Base-by-base conservation (phyloP, 768 basidiomycete species). In the Austroboletus eburneus region DNA sequence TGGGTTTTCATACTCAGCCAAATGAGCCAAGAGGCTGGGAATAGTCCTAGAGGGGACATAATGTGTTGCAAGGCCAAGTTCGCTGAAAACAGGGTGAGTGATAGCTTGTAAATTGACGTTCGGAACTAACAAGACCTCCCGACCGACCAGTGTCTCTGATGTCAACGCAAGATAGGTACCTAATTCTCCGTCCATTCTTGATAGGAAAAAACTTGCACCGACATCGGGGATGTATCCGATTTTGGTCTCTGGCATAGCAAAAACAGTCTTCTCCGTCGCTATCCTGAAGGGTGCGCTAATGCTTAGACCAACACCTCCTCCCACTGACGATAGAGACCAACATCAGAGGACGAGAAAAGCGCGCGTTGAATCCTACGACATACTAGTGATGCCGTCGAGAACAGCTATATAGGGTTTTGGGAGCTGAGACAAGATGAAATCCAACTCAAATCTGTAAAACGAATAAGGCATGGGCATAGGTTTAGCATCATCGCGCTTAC, bases 231-330 rank as follows among this genome's bases (percentile, higher is more conserved):
- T 81, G 62, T 89, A 91, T 36, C 87, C 88, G 57, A 93, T 92
- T 58, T 87, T 88, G 12, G 89, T 92, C 71, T 99, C 96, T 14
- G 96, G 96, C 96, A 98, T 98, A 6, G 92, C 86, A 63, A 97
- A 89, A 1, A 78, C 48, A 0, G 94, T 96, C 22, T 87, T 87
- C 65, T 95, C 92, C 3, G 95, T 98, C 4, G 94, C 94, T 46
- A 99, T 78, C 50, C 96, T 79, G 68, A 98, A 93, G 0, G 85
- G 78, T 4, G 94, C 95, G 47, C 85, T 79, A 10, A 85, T 80
- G 32, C 81, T 74, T 39, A 99, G 80, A 32, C 96, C 96, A 18
- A 87, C 90, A 40, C 96, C 96, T 44, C 96, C 96, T 38, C 96
- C 96, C 86, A 97, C 92, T 96, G 50, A 43, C 34, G 27, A 52